Evolutionary conservation across 805 yeast genomes (phyloP), one percentile per base, ranked within the genome.

Genomic region (Metschnikowia lachancei): DNA sequence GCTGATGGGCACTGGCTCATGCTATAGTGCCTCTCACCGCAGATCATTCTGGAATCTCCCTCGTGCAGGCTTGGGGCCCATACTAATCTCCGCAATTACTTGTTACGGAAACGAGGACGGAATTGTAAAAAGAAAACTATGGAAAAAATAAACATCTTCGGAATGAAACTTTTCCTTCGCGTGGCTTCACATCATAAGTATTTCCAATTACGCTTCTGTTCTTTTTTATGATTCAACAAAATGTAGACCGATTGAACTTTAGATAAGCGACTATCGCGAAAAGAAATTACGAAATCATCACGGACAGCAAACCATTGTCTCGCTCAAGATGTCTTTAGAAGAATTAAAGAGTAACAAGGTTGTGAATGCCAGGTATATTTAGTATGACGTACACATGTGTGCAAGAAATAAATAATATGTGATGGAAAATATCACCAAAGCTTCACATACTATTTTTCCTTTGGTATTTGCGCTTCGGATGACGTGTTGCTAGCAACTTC

Each of bases 11-110:
- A 24, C 9, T 24, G 12, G 31, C 31, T 14, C 38, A 5, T n/a
- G 24, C 19, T 43, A 22, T 43, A 37, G 22, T 32, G 12, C 20
- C 20, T 32, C 38, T 26, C 47, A 24, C 43, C 36, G 20, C 39
- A 28, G 47, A 44, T 44, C 32, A 1, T 44, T 44, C 47, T 61
- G 11, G 44, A 35, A 24, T 26, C 32, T 33, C 35, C 24, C 24
- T 31, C 47, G 41, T 39, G 43, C 43, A 45, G 47, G 47, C n/a
- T 26, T n/a, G 39, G 29, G 18, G 37, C 34, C 37, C 16, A 19
- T 18, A 11, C 33, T 36, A 36, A 42, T 42, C 45, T 36, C 30
- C 40, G 41, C 41, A 36, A 36, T 36, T 36, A 12, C 26, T 24
- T 3, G 14, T 22, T 35, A 10, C 9, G 19, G 38, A 22, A n/a